Conservation (phyloP, 345 rosid species). For the Populus ilicifolia region DNA sequence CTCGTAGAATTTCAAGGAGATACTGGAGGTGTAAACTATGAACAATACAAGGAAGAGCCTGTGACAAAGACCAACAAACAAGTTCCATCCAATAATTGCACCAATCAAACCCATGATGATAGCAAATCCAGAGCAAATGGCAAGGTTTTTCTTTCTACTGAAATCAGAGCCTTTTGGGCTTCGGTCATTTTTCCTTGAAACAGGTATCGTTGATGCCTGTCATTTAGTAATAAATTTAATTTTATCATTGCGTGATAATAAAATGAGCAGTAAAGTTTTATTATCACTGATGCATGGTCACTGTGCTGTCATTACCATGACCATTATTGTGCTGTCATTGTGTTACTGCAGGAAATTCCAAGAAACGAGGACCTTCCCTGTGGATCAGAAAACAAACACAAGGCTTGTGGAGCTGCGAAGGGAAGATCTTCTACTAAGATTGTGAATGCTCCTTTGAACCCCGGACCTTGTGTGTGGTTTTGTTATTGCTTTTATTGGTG, state of each 20-base stretch:
- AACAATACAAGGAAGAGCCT: constrained; percentile 36
- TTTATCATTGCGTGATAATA: neutral
- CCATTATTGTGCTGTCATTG: neutral
- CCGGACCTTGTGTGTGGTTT: constrained; percentile 1
- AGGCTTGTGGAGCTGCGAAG: constrained; percentile 72
- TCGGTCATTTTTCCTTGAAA: neutral
- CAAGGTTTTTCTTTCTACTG: constrained; percentile 43
- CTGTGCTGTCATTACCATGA: neutral
- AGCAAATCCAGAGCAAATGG: constrained; percentile 40
- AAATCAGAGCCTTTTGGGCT: constrained; percentile 6
- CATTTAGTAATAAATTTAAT: neutral
- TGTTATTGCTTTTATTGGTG: neutral
- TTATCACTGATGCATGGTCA: neutral
- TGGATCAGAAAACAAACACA: constrained; percentile 89
- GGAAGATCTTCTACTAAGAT: constrained; percentile 52
- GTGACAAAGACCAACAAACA: constrained; percentile 21
- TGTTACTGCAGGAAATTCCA: constrained; percentile 49
- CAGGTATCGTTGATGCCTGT: neutral
- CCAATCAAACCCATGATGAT: constrained; percentile 26
- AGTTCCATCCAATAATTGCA: constrained; percentile 30
- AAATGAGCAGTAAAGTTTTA: too few species aligned
- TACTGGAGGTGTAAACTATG: constrained; percentile 28
- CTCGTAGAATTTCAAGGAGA: constrained; percentile 30
- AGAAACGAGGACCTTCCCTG: constrained; percentile 74
- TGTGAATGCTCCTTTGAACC: constrained; percentile 41